Conservation (phyloP, 805 yeast genomes). For the Kodamaea lidongshanica region DNA sequence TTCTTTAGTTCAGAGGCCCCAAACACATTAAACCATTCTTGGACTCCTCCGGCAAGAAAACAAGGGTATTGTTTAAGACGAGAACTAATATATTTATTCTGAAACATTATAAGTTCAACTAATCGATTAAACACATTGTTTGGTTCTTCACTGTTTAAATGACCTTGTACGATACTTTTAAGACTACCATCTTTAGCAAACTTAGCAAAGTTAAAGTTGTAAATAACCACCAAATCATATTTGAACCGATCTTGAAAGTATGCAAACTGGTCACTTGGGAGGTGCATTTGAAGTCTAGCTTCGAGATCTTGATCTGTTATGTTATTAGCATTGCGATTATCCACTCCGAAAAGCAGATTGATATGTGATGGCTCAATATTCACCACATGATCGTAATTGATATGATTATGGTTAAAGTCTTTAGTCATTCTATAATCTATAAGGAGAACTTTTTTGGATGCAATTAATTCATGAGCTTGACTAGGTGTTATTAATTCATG, state of each 20-base stretch:
- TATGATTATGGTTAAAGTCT: slow-evolving; percentile 59
- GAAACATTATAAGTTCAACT: slow-evolving; percentile 27
- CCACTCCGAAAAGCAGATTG: slow-evolving; percentile 12
- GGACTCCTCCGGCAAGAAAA: slow-evolving; percentile 33
- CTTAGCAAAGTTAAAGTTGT: slow-evolving; percentile 44
- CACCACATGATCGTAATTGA: slow-evolving; percentile 50
- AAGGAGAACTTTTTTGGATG: slow-evolving; percentile 49
- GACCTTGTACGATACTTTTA: slow-evolving; percentile 29
- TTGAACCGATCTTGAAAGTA: slow-evolving; percentile 47
- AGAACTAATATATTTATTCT: slow-evolving; percentile 29
- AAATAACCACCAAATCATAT: slow-evolving; percentile 61
- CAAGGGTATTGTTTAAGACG: slow-evolving; percentile 27
- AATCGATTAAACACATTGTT: slow-evolving; percentile 54
- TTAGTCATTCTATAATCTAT: slow-evolving; percentile 65
- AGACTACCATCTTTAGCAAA: slow-evolving; percentile 25
- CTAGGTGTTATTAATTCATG: slow-evolving; percentile 1
- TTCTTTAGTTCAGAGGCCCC: slow-evolving; percentile 23
- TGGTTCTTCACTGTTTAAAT: slow-evolving; percentile 28
- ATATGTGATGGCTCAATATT: slow-evolving; percentile 62
- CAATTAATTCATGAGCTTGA: too few species aligned
- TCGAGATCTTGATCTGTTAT: slow-evolving; percentile 63
- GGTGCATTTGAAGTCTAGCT: slow-evolving; percentile 47
- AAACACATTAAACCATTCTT: slow-evolving; percentile 24
- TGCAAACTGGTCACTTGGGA: slow-evolving; percentile 50
- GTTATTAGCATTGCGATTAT: slow-evolving; percentile 26